Evolutionary conservation across 2,329 filamentous ascomycete genomes (phyloP), one percentile per base, ranked within the genome.

Genomic region (Leptographium lundbergii): DNA sequence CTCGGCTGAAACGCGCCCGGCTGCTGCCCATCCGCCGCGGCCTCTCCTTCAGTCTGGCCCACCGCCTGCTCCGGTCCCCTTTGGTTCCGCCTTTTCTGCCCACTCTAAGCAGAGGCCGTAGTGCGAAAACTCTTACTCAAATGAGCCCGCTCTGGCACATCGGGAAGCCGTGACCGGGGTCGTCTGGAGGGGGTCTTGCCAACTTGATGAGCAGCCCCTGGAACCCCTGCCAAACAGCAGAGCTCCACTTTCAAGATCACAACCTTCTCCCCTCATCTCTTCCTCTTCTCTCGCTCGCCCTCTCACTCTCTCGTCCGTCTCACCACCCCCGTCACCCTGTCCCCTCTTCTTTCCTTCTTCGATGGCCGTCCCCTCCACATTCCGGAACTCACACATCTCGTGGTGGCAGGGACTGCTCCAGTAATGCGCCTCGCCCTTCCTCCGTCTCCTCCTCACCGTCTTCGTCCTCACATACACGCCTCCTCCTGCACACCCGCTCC

Each of bases 151-250:
- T 36, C 48, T 50, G 54, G 58, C 57, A 59, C 56, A 59, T 60
- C 60, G 58, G 59, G 60, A 58, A 61, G 51, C 29, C 54, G 56
- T 48, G 61, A 61, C 60, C 61, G 58, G 61, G 61, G 58, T 27
- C 48, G 22, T 51, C 22, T 51, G 25, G 19, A n/a, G 13, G 36
- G 45, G 45, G 56, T 59, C 60, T 61, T 60, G 54, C 60, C 59
- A 56, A 56, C 54, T 47, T 29, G 36, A 7, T n/a, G 22, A 45
- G 32, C 22, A 47, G 24, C 22, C 36, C 54, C 54, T 47, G 22
- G 29, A 24, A 47, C 36, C 39, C 54, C 54, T 56, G 54, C 34
- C 54, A 56, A 56, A 56, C 36, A 54, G 9, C 19, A 3, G 14
- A 22, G 22, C 32, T 29, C 52, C 52, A 54, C 52, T 54, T 42